Evolutionary conservation across 805 yeast species (phyloP).

Genomic region (Wickerhamomyces subpelliculosus): DNA sequence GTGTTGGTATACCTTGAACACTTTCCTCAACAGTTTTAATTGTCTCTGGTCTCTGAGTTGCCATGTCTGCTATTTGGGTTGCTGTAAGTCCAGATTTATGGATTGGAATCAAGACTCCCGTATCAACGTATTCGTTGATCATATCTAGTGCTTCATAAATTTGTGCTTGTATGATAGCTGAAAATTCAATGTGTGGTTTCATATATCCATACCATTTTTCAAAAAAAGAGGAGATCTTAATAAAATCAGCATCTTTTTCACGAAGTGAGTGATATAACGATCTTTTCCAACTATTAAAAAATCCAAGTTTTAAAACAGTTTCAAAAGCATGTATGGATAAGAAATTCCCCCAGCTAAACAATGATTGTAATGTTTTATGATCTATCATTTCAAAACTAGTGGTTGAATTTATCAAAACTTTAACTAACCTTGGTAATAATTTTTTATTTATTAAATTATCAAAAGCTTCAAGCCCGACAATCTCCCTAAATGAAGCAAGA

Average conservation of each 20-base stretch:
- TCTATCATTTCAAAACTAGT: constrained; percentile 13
- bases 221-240: constrained; percentile 22
- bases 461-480: constrained; percentile 21
- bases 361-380: constrained; percentile 8
- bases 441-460: constrained; percentile 12
- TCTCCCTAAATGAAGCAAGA: constrained; percentile 26
- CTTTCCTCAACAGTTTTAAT: not conserved
- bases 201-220: constrained; percentile 24
- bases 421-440: constrained; percentile 17
- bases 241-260: constrained; percentile 5
- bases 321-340: constrained; percentile 13
- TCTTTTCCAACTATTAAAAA: constrained; percentile 26
- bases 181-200: constrained; percentile 9
- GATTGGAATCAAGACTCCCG: constrained; percentile 4
- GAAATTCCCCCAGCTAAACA: constrained; percentile 19
- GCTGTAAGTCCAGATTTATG: constrained; percentile 2
- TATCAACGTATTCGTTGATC: constrained; percentile 24
- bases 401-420: not conserved
- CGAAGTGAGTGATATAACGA: constrained; percentile 7
- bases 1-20: constrained; percentile 33
- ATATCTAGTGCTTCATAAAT: constrained; percentile 22
- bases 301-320: constrained; percentile 23
- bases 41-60: not conserved
- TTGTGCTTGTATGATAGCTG: constrained; percentile 7
- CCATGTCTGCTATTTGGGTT: not conserved